Evolutionary conservation across 108 stramenopile genomes (phyloP).

Genomic region (Cyclotella baltica): DNA sequence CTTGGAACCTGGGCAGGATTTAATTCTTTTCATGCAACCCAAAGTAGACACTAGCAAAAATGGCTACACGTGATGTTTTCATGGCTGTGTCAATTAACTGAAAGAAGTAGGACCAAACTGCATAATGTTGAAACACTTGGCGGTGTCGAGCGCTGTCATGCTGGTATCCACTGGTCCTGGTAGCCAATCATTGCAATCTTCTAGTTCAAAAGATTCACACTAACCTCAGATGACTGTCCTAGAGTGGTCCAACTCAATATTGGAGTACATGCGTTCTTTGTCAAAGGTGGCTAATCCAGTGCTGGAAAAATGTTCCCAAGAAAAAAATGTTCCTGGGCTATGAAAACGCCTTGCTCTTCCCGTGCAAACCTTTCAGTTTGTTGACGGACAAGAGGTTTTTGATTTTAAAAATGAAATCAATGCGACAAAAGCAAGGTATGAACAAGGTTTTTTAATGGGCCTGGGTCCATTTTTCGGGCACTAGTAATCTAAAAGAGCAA

Average conservation of each 20-base stretch:
- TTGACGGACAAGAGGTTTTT: no score
- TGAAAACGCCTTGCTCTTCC: no score
- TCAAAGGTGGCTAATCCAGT: neutral
- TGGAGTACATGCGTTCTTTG: neutral
- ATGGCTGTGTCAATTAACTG: conserved; percentile 31
- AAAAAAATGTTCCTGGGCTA: no score
- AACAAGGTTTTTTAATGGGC: no score
- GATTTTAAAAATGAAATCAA: no score
- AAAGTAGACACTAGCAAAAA: conserved; percentile 32
- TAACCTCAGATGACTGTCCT: neutral
- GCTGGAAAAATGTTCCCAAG: neutral
- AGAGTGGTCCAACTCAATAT: neutral
- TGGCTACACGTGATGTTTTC: conserved; percentile 23
- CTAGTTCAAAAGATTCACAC: neutral
- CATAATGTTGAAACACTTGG: conserved; percentile 14
- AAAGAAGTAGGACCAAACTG: conserved; percentile 29
- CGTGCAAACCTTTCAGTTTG: no score
- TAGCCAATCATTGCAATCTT: neutral
- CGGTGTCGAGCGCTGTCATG: neutral
- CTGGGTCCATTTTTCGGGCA: no score
- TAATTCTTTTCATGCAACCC: conserved; percentile 11
- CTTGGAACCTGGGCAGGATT: neutral
- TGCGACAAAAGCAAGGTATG: no score
- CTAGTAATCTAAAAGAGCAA: neutral
- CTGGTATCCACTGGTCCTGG: neutral